phyloP scores from a whole-genome alignment of 352 stramenopile genomes.

The Globisporangium perplexum region DNA sequence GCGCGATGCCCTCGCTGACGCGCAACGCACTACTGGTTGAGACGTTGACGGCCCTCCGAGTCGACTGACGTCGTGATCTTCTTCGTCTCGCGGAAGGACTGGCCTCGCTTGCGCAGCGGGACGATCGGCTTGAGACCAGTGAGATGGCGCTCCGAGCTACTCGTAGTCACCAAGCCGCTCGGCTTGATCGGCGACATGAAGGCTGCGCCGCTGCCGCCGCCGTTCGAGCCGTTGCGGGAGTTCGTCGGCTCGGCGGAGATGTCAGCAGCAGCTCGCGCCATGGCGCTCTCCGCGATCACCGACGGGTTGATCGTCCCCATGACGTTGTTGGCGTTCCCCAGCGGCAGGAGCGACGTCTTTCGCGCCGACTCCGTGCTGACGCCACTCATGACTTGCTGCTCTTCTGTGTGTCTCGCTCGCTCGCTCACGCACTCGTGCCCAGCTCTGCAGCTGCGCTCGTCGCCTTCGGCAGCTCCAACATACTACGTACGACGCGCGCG shows the following conservation, averaged over 20 bases:
- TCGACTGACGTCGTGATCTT: constrained; percentile 46
- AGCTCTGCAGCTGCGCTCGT: too few species aligned
- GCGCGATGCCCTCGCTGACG: neutral
- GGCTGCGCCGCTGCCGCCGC: neutral
- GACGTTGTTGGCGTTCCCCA: neutral
- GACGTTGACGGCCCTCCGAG: constrained; percentile 39
- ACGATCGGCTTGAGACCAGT: constrained; percentile 51
- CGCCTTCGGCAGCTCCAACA: too few species aligned
- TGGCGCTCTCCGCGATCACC: constrained; percentile 38
- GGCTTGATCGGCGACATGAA: neutral
- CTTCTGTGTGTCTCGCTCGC: too few species aligned
- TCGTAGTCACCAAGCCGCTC: neutral
- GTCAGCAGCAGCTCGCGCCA: constrained; percentile 17
- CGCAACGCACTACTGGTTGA: constrained; percentile 67
- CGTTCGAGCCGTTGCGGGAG: neutral
- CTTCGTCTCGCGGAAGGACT: constrained; percentile 66
- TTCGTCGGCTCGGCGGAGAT: neutral
- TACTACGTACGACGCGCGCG: too few species aligned
- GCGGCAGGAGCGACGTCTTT: constrained; percentile 2
- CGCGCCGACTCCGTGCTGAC: neutral
- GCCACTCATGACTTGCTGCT: too few species aligned
- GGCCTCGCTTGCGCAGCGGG: constrained; percentile 47
- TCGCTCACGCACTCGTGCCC: too few species aligned
- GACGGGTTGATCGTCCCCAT: neutral
- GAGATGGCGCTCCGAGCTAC: constrained; percentile 32